Percentiles rank a stretch among this genome's conserved stretches.
These are phyloP conservation scores for Venturiaceae sp. DNA, from an alignment of 2,329 filamentous ascomycete species.

Conservation along the genomic window DNA sequence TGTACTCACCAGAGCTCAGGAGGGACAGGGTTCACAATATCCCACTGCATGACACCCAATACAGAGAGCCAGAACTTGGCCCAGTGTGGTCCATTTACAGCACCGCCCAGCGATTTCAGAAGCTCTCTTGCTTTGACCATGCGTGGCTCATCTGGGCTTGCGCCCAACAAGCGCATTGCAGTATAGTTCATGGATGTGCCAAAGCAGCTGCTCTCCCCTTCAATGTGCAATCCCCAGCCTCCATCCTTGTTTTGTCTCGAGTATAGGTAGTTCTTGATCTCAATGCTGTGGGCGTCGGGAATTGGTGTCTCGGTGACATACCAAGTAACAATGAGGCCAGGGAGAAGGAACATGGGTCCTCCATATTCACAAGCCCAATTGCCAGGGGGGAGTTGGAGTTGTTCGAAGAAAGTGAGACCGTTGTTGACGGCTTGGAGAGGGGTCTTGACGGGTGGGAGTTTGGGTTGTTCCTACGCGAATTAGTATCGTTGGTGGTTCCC, in stretches of 20 bases:
- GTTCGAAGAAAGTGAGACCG: slow-evolving; percentile 77
- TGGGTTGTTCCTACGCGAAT: slow-evolving; percentile 55
- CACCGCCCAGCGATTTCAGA: slow-evolving; percentile 78
- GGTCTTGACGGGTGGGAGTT: slow-evolving; percentile 58
- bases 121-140: slow-evolving; percentile 78
- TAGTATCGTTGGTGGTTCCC: no score
- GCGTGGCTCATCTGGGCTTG: slow-evolving; percentile 69
- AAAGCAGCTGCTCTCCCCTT: slow-evolving; percentile 85
- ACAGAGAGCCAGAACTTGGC: slow-evolving; percentile 91
- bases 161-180: slow-evolving; percentile 68
- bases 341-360: slow-evolving; percentile 90
- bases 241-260: slow-evolving; percentile 81
- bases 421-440: slow-evolving; percentile 73
- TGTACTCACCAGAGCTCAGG: slow-evolving; percentile 70
- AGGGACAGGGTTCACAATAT: slow-evolving; percentile 87
- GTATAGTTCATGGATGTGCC: slow-evolving; percentile 87
- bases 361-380: slow-evolving; percentile 98
- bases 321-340: slow-evolving; percentile 75
- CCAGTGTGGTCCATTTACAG: slow-evolving; percentile 82
- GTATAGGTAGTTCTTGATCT: slow-evolving; percentile 88
- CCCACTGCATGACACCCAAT: slow-evolving; percentile 76
- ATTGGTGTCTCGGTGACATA: slow-evolving; percentile 85
- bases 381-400: slow-evolving; percentile 78
- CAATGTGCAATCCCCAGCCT: slow-evolving; percentile 96
- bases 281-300: slow-evolving; percentile 66